Evolutionary conservation across 106 monocot species (phyloP).

Genomic region (Xerophyta viscosa): DNA sequence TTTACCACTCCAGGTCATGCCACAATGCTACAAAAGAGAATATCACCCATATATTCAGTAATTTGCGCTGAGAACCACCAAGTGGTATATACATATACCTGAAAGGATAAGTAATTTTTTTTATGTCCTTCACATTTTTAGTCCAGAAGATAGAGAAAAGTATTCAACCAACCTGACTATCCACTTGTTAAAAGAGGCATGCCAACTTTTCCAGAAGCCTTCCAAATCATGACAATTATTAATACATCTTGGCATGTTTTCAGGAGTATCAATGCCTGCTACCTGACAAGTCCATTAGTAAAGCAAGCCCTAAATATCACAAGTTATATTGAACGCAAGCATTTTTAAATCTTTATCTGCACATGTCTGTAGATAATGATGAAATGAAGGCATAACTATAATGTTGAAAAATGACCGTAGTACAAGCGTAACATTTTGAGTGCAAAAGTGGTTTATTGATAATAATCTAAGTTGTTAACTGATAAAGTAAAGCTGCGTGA

Average conservation of each 20-base stretch:
- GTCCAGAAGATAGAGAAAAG: background rate
- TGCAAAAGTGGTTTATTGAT: too few species aligned
- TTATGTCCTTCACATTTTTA: too few species aligned
- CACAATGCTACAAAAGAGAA: conserved; percentile 98
- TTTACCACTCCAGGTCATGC: conserved; percentile 96
- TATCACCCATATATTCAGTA: conserved; percentile 89
- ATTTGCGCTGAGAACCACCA: conserved; percentile 75
- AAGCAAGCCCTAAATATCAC: too few species aligned
- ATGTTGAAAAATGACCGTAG: too few species aligned
- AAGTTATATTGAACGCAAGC: too few species aligned
- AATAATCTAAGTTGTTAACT: too few species aligned
- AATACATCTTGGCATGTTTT: conserved; percentile 96
- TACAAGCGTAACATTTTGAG: too few species aligned
- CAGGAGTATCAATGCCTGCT: conserved; percentile 72
- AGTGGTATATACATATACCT: conserved; percentile 99
- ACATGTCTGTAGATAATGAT: too few species aligned
- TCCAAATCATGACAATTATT: conserved; percentile 94
- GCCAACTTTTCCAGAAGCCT: conserved; percentile 98
- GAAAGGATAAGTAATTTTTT: background rate
- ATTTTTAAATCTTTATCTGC: too few species aligned
- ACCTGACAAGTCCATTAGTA: conserved; percentile 33
- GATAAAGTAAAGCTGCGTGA: too few species aligned
- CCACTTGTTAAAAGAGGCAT: conserved; percentile 98
- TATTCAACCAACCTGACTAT: conserved; percentile 63
- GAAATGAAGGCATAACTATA: too few species aligned